Conservation (phyloP, 2,329 filamentous ascomycete species). For the Neospermospora avenae region DNA sequence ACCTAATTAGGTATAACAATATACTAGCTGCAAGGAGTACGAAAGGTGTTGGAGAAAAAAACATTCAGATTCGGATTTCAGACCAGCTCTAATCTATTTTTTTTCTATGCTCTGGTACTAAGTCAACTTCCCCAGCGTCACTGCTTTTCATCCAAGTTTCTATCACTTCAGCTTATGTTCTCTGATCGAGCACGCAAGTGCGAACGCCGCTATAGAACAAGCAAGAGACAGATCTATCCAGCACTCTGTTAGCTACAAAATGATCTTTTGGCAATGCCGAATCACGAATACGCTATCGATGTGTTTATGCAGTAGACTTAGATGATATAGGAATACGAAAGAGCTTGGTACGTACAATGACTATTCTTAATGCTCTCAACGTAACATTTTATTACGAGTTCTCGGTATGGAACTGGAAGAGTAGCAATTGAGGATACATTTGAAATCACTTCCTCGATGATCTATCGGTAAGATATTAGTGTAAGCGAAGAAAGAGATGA, state of each 20-base stretch:
- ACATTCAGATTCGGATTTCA: not conserved
- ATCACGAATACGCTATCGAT: too few species aligned
- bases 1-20: too few species aligned
- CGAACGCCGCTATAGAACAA: slow-evolving; percentile 7
- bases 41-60: too few species aligned
- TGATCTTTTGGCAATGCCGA: too few species aligned
- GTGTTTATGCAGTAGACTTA: too few species aligned
- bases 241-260: not conserved
- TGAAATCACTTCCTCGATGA: slow-evolving; percentile 23
- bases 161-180: slow-evolving; percentile 1
- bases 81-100: not conserved
- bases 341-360: slow-evolving; percentile 17
- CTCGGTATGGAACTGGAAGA: slow-evolving; percentile 14
- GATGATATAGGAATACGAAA: too few species aligned
- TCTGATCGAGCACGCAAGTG: slow-evolving; percentile 13
- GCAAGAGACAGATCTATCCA: not conserved
- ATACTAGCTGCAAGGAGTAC: too few species aligned
- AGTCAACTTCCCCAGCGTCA: too few species aligned
- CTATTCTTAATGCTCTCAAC: slow-evolving; percentile 27
- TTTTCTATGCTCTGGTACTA: too few species aligned
- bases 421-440: slow-evolving; percentile 21
- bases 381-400: slow-evolving; percentile 24
- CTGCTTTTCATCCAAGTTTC: not conserved
- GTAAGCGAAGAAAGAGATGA: not conserved
- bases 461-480: slow-evolving; percentile 2